Conservation (phyloP, 805 yeast species). For the Kodamaea restingae region DNA sequence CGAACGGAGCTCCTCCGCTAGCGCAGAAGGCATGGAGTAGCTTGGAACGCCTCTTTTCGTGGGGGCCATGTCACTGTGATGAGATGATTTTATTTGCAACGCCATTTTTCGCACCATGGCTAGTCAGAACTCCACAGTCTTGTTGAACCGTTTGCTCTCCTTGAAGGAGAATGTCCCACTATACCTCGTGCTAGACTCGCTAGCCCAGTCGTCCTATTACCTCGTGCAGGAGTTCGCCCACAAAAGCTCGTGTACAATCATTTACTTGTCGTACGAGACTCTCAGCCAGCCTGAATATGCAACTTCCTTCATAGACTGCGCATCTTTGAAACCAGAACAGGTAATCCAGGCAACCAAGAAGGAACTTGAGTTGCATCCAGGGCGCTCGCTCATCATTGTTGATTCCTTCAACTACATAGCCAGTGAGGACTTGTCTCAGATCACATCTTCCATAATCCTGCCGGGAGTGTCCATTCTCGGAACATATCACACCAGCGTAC, state of each 20-base stretch:
- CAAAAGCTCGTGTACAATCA: slow-evolving; percentile 34
- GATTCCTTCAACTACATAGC: slow-evolving; percentile 66
- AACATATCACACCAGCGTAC: slow-evolving; percentile 36
- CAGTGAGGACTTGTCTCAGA: slow-evolving; percentile 41
- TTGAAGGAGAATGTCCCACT: slow-evolving; percentile 76
- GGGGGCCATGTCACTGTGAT: slow-evolving; percentile 5
- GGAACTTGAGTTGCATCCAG: slow-evolving; percentile 13
- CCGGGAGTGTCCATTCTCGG: slow-evolving; percentile 33
- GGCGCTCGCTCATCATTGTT: slow-evolving; percentile 48
- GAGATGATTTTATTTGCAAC: background rate
- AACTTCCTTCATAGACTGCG: slow-evolving; percentile 46
- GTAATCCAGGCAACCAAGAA: slow-evolving; percentile 19
- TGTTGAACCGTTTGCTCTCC: slow-evolving; percentile 62
- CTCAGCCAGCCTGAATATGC: slow-evolving; percentile 48
- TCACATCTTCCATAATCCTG: slow-evolving; percentile 44
- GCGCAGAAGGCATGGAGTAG: slow-evolving; percentile 29
- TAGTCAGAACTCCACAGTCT: slow-evolving; percentile 39
- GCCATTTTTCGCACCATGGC: slow-evolving; percentile 23
- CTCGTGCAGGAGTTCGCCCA: slow-evolving; percentile 57
- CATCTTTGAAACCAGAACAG: slow-evolving; percentile 14
- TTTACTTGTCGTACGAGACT: slow-evolving; percentile 70
- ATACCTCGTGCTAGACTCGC: slow-evolving; percentile 62
- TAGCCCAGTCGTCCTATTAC: slow-evolving; percentile 60
- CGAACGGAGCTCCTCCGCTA: slow-evolving; percentile 22
- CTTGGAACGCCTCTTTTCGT: slow-evolving; percentile 14